A percentile compares a stretch with the other conserved stretches of the same genome.
These are phyloP conservation scores for Erysiphe pulchra DNA, from an alignment of 2,329 filamentous ascomycete species.

Conservation along the genomic window DNA sequence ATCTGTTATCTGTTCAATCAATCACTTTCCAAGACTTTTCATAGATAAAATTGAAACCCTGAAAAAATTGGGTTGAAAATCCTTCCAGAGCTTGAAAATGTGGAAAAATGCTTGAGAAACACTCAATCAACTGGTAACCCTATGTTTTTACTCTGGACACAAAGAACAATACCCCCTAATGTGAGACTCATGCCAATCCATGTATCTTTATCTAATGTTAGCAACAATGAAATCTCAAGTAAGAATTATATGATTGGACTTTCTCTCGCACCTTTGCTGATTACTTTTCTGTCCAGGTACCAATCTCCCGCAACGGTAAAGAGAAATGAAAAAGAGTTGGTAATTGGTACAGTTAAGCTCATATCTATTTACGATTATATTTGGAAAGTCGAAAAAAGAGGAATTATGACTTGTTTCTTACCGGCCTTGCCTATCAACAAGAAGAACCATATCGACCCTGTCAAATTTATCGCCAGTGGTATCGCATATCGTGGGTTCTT, in stretches of 20 bases:
- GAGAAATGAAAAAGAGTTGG: constrained; percentile 83
- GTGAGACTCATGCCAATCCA: constrained; percentile 63
- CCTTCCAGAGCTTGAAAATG: too few species aligned
- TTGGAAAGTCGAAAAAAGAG: neutral
- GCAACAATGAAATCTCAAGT: constrained; percentile 1
- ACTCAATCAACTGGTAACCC: neutral
- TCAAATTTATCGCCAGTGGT: constrained; percentile 66
- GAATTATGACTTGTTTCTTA: constrained; percentile 18
- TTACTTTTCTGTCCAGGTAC: constrained; percentile 81
- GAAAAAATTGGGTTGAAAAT: too few species aligned
- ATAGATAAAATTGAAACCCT: too few species aligned
- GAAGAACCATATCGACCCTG: constrained; percentile 92
- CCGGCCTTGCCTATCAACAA: constrained; percentile 77
- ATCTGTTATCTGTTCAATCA: too few species aligned
- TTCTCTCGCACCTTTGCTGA: constrained; percentile 39
- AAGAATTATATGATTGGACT: neutral
- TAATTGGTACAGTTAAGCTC: constrained; percentile 80
- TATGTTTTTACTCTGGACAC: constrained; percentile 41
- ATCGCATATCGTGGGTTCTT: constrained; percentile 62
- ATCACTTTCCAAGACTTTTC: too few species aligned
- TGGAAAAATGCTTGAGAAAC: too few species aligned
- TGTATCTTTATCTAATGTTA: constrained; percentile 30
- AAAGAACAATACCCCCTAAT: constrained; percentile 55
- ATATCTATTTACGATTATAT: constrained; percentile 30
- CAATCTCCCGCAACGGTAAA: constrained; percentile 89